phyloP scores from a whole-genome alignment of 345 rosid genomes.

The Ceriops decandra region DNA sequence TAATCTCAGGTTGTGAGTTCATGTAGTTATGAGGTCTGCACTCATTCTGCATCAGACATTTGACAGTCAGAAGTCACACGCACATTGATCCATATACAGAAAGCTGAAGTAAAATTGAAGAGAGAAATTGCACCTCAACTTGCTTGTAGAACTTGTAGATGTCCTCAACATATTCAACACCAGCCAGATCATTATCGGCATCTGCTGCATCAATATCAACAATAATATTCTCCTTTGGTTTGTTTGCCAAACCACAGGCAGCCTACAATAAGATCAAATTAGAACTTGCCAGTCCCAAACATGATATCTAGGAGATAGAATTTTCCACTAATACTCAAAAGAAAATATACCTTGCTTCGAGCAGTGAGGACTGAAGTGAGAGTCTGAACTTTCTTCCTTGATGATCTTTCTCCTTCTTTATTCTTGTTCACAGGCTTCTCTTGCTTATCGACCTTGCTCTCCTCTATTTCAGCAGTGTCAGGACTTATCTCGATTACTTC shows the following conservation, averaged over 20 bases:
- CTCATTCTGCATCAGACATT: constrained; percentile 51
- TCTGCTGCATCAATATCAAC: constrained; percentile 77
- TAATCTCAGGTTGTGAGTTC: constrained; percentile 66
- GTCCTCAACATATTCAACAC: constrained; percentile 85
- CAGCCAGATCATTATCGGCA: constrained; percentile 66
- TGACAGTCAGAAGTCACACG: background rate
- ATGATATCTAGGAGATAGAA: too few relatives aligned
- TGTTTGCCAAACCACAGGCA: constrained; percentile 53
- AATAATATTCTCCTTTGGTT: constrained; percentile 38
- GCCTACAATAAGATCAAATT: constrained; percentile 37
- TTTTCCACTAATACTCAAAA: too few relatives aligned
- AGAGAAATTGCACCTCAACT: constrained; percentile 50
- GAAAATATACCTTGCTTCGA: constrained; percentile 65
- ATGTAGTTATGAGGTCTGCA: constrained; percentile 66
- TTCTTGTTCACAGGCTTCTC: constrained; percentile 31
- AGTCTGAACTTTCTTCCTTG: constrained; percentile 47
- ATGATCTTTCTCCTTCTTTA: constrained; percentile 31
- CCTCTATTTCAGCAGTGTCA: constrained; percentile 38
- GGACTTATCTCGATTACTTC: constrained; percentile 71
- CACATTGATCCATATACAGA: background rate
- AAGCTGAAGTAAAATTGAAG: background rate
- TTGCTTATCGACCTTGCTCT: constrained; percentile 20
- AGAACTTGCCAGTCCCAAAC: background rate
- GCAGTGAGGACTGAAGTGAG: constrained; percentile 71
- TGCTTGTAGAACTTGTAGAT: constrained; percentile 79